Base-by-base conservation (phyloP, 805 yeast genomes). In the Lipomyces lipofer region DNA sequence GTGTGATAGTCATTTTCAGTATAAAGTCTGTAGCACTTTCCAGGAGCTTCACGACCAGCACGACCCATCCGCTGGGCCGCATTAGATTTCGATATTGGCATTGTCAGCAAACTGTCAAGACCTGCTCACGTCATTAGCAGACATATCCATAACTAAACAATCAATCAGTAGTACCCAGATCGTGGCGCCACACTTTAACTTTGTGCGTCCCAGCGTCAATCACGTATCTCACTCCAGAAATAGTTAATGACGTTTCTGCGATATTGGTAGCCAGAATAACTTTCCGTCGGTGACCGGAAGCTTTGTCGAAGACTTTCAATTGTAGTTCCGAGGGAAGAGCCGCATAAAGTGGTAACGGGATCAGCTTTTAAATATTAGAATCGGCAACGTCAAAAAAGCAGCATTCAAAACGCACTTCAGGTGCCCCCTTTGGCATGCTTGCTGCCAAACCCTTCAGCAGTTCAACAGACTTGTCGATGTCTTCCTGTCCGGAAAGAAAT, bases 11-110 rank as follows among this genome's bases (percentile, higher is more conserved):
- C 85, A 1, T 73, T 67, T 63, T 92, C 98, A 46, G 87, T 83
- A 69, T 85, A 94, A 33, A 94, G 72, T 55, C 98, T 73, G 71
- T 77, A 94, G 42, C 94, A 88, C 69, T 92, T 92, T 40, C 99
- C 99, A 28, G 86, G 81, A 15, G 83, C 78, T 72, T 94, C 98
- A 81, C 99, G 88, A 58, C 99, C 99, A n/a, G 99, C 98, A 77
- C 99, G 87, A 69, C 99, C 99, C 43, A 91, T 83, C 71, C 99
- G 77, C 73, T 94, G 99, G 32, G 87, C 81, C 0, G 98, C 99
- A 36, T 96, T 86, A 0, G 98, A 95, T 65, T 86, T 88, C 0
- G 98, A 90, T 21, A 94, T 84, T 1, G 99, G 94, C 0, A 94
- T 89, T 0, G 97, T 91, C 48, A 94, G 73, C 65, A 94, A 78